Percentiles rank a stretch among this genome's conserved stretches.
phyloP scores from a whole-genome alignment of 345 rosid species.

The Cochlearia excelsa region DNA sequence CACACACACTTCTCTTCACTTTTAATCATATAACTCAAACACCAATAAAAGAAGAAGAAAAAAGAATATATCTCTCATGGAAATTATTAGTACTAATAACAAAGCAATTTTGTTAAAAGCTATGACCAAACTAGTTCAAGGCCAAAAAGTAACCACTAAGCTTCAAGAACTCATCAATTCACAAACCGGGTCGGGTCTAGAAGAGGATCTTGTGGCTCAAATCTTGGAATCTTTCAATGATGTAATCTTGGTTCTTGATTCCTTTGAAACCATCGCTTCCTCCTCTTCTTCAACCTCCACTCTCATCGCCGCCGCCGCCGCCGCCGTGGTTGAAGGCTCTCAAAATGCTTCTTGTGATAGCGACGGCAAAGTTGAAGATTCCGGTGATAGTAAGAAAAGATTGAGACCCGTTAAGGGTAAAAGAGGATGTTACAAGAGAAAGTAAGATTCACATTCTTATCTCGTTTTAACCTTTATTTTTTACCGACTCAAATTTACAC shows the following conservation, averaged over 20 bases:
- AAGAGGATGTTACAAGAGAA: conserved; percentile 84
- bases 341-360: conserved; percentile 36
- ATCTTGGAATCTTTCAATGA: conserved; percentile 48
- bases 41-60: background rate
- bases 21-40: background rate
- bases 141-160: background rate
- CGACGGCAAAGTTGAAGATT: conserved; percentile 50
- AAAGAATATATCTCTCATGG: background rate
- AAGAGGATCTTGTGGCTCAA: conserved; percentile 41
- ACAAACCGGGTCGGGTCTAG: conserved; percentile 16
- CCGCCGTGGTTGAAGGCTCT: conserved; percentile 25
- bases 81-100: background rate
- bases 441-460: conserved; percentile 39
- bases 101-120: background rate
- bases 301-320: no score
- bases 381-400: conserved; percentile 55
- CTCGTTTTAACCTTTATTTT: no score
- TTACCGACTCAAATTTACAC: background rate
- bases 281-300: background rate
- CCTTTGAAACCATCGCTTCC: conserved; percentile 26
- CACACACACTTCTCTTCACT: background rate
- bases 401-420: conserved; percentile 37
- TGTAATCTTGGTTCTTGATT: conserved; percentile 37
- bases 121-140: background rate
- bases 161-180: conserved; percentile 23